Base-by-base conservation (phyloP, 305 asterid genomes). In the Rubia balearica region DNA sequence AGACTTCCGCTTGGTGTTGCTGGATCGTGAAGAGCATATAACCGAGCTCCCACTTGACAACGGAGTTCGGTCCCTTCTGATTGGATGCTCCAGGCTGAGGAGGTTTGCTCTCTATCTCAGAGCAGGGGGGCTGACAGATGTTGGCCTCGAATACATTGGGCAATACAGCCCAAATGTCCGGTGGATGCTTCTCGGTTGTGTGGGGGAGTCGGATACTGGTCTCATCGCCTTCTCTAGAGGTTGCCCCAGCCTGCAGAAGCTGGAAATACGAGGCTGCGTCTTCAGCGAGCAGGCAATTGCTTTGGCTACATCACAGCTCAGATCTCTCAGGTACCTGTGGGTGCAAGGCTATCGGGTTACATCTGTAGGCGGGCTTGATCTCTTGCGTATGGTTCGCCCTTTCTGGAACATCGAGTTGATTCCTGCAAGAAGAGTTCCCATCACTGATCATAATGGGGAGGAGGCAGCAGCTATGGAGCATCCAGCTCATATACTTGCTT, bases 141-240 rank as follows among this genome's bases (percentile, higher is more conserved):
- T 80, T 70, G 99, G 99, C 7, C 90, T 94, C 12, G 53, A 86
- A 48, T 91, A 94, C 80, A 81, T 94, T 3, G 99, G 98, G 66
- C 76, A 40, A 64, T 82, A 88, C 76, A 89, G 99, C 84, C 84
- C 81, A 24, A 90, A 88, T 2, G 81, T 93, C 41, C 82, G 88
- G 71, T 93, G 97, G 96, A 94, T 94, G 99, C 97, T 94, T 73
- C 85, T 94, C 11, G 99, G 99, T n/a, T 85, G 69, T 27, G 93
- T 90, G 1, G 99, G 99, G 11, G 92, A 86, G 72, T 87, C 98
- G 0, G 99, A 94, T 71, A 80, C 53, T 5, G 99, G 99, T 21
- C 96, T 94, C n/a, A 30, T 87, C 59, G 87, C 83, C 59, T 89
- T 94, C 61, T 91, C 99, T 11, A 89, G 75, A 74, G 99, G 99